Percentiles rank a stretch among this genome's conserved stretches.
Evolutionary conservation across 768 basidiomycete genomes (phyloP).

Genomic region (Auriscalpium vulgare): DNA sequence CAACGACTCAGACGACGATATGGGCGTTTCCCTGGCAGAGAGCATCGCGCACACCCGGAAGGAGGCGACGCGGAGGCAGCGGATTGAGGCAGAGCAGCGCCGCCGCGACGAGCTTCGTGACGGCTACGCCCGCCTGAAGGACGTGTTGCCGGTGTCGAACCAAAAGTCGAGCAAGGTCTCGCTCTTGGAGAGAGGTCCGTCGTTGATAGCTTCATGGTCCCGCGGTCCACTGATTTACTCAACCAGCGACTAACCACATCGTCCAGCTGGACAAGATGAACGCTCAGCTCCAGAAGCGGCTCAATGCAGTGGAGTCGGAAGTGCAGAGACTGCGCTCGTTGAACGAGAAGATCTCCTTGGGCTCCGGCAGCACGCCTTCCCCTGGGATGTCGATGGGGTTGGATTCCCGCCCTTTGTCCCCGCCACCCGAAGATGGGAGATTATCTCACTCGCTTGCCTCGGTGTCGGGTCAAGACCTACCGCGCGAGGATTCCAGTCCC

Average conservation of each 20-base stretch:
- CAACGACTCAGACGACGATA: slow-evolving; percentile 61
- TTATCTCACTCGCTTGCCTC: slow-evolving; percentile 38
- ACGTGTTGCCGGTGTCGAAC: slow-evolving; percentile 78
- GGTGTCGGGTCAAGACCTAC: slow-evolving; percentile 51
- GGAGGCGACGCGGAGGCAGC: slow-evolving; percentile 75
- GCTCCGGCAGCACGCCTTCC: slow-evolving; percentile 48
- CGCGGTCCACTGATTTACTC: slow-evolving; percentile 1
- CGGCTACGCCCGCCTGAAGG: slow-evolving; percentile 83
- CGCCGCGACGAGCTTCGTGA: slow-evolving; percentile 85
- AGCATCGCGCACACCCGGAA: slow-evolving; percentile 72
- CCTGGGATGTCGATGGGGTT: slow-evolving; percentile 34
- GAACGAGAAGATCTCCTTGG: slow-evolving; percentile 80
- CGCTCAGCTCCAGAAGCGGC: slow-evolving; percentile 60
- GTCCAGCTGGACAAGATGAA: slow-evolving; percentile 63
- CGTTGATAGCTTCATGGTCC: slow-evolving; percentile 6
- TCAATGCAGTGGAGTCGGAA: slow-evolving; percentile 59
- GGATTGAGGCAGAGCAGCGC: slow-evolving; percentile 87
- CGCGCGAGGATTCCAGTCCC: slow-evolving; percentile 52
- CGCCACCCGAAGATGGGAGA: slow-evolving; percentile 49
- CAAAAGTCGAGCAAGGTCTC: slow-evolving; percentile 91
- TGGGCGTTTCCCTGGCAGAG: slow-evolving; percentile 62
- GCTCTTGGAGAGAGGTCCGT: slow-evolving; percentile 76
- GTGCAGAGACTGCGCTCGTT: slow-evolving; percentile 61
- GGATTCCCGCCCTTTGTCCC: slow-evolving; percentile 50
- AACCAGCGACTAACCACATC: slow-evolving; percentile 72